Conservation (phyloP, 345 rosid genomes). For the Barbarea vulgaris region DNA sequence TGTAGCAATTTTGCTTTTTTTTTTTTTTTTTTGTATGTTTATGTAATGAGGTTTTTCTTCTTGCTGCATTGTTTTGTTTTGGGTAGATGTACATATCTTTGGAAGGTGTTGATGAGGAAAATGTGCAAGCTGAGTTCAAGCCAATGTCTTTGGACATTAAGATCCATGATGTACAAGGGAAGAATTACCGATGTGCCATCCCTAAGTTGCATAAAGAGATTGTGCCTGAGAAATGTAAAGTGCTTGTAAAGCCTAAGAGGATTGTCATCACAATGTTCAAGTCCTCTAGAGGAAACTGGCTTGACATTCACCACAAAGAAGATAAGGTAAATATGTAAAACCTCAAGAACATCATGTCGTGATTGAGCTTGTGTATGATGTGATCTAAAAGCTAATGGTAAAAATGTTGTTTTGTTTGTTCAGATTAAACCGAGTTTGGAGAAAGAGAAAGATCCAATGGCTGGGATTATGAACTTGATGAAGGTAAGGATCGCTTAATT, state of each 20-base stretch:
- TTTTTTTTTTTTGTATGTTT: background rate
- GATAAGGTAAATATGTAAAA: slow-evolving; percentile 64
- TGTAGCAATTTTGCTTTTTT: background rate
- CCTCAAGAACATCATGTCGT: background rate
- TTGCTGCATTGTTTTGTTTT: background rate
- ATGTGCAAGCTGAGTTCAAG: slow-evolving; percentile 71
- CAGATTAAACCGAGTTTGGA: slow-evolving; percentile 85
- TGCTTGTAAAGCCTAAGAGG: slow-evolving; percentile 76
- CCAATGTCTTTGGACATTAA: slow-evolving; percentile 66
- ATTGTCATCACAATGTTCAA: slow-evolving; percentile 65
- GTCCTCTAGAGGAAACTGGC: slow-evolving; percentile 84
- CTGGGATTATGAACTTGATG: slow-evolving; percentile 96
- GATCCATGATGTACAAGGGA: slow-evolving; percentile 79
- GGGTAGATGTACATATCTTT: slow-evolving; percentile 76
- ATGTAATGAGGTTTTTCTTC: background rate
- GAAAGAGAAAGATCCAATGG: slow-evolving; percentile 89
- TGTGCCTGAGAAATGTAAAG: slow-evolving; percentile 76
- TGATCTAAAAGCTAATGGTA: background rate
- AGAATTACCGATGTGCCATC: slow-evolving; percentile 71
- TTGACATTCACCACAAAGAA: slow-evolving; percentile 83
- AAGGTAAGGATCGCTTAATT: slow-evolving; percentile 50
- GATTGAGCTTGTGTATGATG: background rate
- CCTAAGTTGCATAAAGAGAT: slow-evolving; percentile 80
- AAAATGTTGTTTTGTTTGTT: background rate
- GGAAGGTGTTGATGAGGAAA: slow-evolving; percentile 78